A percentile compares a stretch with the other conserved stretches of the same genome.
These are phyloP conservation scores for Coniochaeta prunicola DNA, from an alignment of 2,329 filamentous ascomycete species.

Conservation along the genomic window DNA sequence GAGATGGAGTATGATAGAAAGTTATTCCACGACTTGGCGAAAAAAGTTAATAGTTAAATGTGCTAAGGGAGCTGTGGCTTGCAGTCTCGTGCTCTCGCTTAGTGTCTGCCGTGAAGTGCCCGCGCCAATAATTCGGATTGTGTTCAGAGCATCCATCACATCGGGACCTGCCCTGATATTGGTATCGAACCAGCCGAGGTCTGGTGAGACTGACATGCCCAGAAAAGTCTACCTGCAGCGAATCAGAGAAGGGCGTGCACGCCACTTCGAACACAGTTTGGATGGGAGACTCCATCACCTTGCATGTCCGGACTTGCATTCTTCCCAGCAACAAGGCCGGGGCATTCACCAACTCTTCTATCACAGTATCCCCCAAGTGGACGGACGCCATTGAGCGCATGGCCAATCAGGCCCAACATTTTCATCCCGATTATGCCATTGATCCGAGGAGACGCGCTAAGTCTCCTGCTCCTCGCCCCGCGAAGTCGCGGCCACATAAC, in stretches of 20 bases:
- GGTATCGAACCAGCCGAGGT: not conserved
- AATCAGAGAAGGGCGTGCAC: not conserved
- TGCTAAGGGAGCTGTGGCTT: not conserved
- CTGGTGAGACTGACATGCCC: not conserved
- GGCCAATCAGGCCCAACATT: no score
- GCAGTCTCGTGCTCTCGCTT: not conserved
- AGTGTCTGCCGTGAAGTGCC: not conserved
- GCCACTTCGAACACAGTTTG: not conserved
- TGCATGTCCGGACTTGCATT: not conserved
- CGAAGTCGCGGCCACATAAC: no score
- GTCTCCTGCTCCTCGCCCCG: no score
- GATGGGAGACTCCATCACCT: not conserved
- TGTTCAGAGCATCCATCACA: not conserved
- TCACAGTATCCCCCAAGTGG: no score
- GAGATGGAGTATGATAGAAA: not conserved
- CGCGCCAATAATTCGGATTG: not conserved
- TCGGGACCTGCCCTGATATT: not conserved
- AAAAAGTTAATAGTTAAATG: not conserved
- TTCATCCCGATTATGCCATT: no score
- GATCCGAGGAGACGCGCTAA: no score
- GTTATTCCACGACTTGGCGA: not conserved
- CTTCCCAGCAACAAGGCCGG: not conserved
- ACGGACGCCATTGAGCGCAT: no score
- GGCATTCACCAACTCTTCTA: not conserved
- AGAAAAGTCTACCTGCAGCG: not conserved